phyloP scores from a whole-genome alignment of 108 stramenopile species.

The Cyclotella cryptica region DNA sequence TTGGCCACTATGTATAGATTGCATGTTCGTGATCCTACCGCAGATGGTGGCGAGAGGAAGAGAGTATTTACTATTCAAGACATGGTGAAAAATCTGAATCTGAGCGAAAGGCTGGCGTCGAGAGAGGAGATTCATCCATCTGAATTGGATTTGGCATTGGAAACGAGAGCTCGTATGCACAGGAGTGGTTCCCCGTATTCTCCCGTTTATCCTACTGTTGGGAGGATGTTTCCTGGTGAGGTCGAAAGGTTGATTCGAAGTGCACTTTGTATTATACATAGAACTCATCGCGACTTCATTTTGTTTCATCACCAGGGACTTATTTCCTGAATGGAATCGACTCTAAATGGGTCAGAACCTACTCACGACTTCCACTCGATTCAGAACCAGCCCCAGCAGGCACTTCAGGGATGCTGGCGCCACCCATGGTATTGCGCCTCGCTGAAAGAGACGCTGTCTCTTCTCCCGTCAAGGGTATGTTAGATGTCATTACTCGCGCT shows the following conservation, averaged over 20 bases:
- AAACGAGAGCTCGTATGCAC: slow-evolving; percentile 90
- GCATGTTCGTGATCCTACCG: slow-evolving; percentile 65
- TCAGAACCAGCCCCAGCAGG: slow-evolving; percentile 61
- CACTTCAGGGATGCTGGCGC: slow-evolving; percentile 65
- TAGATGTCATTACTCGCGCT: slow-evolving; percentile 59
- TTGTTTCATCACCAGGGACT: slow-evolving; percentile 59
- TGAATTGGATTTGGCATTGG: slow-evolving; percentile 93
- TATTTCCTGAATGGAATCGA: slow-evolving; percentile 92
- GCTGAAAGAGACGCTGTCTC: slow-evolving; percentile 69
- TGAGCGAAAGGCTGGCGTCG: slow-evolving; percentile 72
- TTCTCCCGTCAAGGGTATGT: slow-evolving; percentile 74
- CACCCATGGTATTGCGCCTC: slow-evolving; percentile 76
- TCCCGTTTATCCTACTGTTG: slow-evolving; percentile 84
- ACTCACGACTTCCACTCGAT: slow-evolving; percentile 81
- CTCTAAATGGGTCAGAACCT: slow-evolving; percentile 78
- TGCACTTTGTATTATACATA: not conserved
- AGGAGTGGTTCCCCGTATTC: slow-evolving; percentile 81
- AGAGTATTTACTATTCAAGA: slow-evolving; percentile 78
- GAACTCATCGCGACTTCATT: not conserved
- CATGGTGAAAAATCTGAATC: slow-evolving; percentile 77
- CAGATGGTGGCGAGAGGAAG: slow-evolving; percentile 11
- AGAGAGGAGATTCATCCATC: slow-evolving; percentile 89
- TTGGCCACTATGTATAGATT: slow-evolving; percentile 95
- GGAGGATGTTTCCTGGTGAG: slow-evolving; percentile 82
- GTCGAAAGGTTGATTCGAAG: not conserved